Evolutionary conservation across 108 stramenopile species (phyloP).

Genomic region (Nitzschia sp.): DNA sequence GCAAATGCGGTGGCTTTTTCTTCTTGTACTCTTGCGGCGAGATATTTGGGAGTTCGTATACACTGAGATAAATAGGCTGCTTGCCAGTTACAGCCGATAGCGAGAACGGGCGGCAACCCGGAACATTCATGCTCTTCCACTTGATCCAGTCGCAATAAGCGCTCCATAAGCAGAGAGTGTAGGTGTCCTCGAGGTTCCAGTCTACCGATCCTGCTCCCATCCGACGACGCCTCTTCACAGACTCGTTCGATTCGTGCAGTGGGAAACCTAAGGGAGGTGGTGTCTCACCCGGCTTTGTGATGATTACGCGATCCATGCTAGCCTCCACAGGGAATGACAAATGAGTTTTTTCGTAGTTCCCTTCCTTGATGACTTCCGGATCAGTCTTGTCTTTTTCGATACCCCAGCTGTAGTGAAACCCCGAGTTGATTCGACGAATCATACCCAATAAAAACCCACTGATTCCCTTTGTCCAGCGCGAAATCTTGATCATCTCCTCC

Average conservation of each 20-base stretch:
- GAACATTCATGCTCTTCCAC: conserved; percentile 67
- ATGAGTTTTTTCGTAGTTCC: conserved; percentile 62
- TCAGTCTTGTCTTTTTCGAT: conserved; percentile 20
- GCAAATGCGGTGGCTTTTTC: conserved; percentile 41
- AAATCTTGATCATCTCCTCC: conserved; percentile 55
- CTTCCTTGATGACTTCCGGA: conserved; percentile 14
- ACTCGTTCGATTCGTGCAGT: conserved; percentile 54
- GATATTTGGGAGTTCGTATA: conserved; percentile 48
- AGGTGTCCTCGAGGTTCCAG: conserved; percentile 63
- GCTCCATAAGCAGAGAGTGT: conserved; percentile 69
- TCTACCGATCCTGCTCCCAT: conserved; percentile 57
- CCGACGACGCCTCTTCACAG: conserved; percentile 48
- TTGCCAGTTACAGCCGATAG: conserved; percentile 50
- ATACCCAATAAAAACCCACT: conserved; percentile 54
- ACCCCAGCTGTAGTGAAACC: conserved; percentile 65
- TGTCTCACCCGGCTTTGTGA: conserved; percentile 59
- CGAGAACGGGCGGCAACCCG: conserved; percentile 63
- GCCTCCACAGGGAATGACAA: conserved; percentile 74
- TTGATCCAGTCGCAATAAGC: conserved; percentile 54
- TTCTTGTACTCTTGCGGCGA: conserved; percentile 44
- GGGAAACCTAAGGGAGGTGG: conserved; percentile 64
- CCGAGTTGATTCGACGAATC: conserved; percentile 64
- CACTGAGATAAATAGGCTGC: conserved; percentile 60
- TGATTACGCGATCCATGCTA: conserved; percentile 75
- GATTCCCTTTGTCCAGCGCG: conserved; percentile 54